phyloP scores from a whole-genome alignment of 371 early-diverging fungal species.

The Actinomucor elegans region DNA sequence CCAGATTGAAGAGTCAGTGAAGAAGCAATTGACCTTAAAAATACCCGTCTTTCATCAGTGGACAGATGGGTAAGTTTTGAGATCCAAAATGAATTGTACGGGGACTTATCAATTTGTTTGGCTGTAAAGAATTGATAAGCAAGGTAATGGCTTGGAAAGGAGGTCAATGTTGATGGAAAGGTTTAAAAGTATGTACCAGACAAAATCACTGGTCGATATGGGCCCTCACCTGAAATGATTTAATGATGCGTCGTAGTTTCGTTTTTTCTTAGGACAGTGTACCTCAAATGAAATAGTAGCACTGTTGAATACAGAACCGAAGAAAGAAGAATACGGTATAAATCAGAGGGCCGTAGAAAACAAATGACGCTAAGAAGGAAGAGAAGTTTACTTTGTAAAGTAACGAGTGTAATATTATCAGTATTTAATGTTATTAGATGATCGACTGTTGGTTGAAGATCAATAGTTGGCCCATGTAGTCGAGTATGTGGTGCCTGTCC shows the following conservation, averaged over 20 bases:
- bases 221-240: conserved; percentile 1
- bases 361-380: conserved; percentile 11
- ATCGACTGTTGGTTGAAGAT: not conserved
- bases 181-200: not conserved
- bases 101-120: not conserved
- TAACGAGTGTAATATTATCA: not conserved
- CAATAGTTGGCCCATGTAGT: not conserved
- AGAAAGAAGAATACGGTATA: not conserved
- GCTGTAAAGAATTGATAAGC: not conserved
- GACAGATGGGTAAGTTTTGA: not conserved
- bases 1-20: conserved; percentile 2
- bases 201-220: not conserved
- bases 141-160: not conserved
- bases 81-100: not conserved
- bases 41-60: not conserved
- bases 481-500: not conserved
- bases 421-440: not conserved
- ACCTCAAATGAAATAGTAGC: not conserved
- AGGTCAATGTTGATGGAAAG: not conserved
- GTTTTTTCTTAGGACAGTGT: no score
- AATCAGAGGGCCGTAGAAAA: conserved; percentile 19
- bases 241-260: conserved; percentile 5
- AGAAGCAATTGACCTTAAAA: conserved; percentile 1
- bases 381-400: conserved; percentile 5
- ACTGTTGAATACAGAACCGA: not conserved